Evolutionary conservation across 176 grass and related monocot genomes (phyloP), one percentile per base, ranked within the genome.

Genomic region (Carex pumila): DNA sequence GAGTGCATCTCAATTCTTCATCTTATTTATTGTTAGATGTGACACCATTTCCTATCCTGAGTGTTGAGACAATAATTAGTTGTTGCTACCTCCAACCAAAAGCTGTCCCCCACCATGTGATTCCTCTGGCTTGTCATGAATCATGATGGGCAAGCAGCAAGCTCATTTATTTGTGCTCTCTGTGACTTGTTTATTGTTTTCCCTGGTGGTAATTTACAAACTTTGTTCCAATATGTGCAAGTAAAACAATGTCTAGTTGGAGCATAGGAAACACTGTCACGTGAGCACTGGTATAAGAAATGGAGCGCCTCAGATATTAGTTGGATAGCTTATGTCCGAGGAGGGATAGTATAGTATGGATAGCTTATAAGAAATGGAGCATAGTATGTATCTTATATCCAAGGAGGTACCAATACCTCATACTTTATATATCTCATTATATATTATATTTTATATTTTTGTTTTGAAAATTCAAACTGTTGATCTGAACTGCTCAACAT

Each of bases 71-170:
- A 50, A 45, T 73, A 50, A 50, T 73, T 73, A 52, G 41, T 73
- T 39, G 5, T 6, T 73, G 70, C 50, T 12, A 12, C 41, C 3
- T 32, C n/a, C 17, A 49, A 47, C 70, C n/a, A 50, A 22, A 73
- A 4, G 2, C 17, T 71, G 67, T 71, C 18, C 67, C 65, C 71
- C 71, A 74, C 71, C 45, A 74, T 74, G 45, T 74, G 71, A 74
- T 74, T 50, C 9, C 71, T 52, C 41, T 74, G 31, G n/a, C 45
- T 21, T 29, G 43, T 19, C 18, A 50, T 60, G 57, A 39, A 39
- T 60, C 19, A 74, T 19, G 4, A 29, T 25, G 11, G 41, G 1
- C 0, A 25, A 25, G 25, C 25, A 25, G 25, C 3, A 17, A n/a
- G 63, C 15, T 15, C 11, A 18, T 70, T 41, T 15, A 69, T 69